These are phyloP conservation scores for Durusdinium trenchii DNA, from an alignment of 73 alveolate genomes.

Conservation along the genomic window DNA sequence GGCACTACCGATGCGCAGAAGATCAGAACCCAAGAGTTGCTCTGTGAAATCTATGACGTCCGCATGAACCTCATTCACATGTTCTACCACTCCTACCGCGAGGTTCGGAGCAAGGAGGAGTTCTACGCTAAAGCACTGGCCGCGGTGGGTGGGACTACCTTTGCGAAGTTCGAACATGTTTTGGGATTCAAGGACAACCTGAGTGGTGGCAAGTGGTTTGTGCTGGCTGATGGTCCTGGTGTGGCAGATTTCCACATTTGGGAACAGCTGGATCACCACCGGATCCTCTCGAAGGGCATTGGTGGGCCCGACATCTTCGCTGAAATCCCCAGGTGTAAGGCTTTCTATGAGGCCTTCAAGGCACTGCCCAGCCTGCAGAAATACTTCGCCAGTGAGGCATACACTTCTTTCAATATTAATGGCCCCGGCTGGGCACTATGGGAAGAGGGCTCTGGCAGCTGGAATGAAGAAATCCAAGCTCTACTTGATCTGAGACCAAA, in stretches of 20 bases:
- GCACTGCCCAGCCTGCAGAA: conserved; percentile 77
- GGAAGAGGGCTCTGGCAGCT: too few relatives aligned
- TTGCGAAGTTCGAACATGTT: conserved; percentile 24
- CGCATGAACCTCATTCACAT: conserved; percentile 51
- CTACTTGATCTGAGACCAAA: too few relatives aligned
- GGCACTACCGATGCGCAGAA: conserved; percentile 58
- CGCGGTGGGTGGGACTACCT: not conserved
- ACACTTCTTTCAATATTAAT: too few relatives aligned
- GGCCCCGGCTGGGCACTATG: too few relatives aligned
- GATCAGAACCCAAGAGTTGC: conserved; percentile 63
- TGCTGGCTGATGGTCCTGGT: conserved; percentile 55
- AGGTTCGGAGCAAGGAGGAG: conserved; percentile 30
- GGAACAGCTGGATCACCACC: conserved; percentile 88
- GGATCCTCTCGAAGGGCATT: conserved; percentile 33
- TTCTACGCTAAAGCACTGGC: not conserved
- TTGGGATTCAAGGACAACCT: conserved; percentile 57
- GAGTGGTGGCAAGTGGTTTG: conserved; percentile 80
- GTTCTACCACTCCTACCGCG: conserved; percentile 26
- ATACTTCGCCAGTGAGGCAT: conserved; percentile 70
- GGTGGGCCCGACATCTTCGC: conserved; percentile 12
- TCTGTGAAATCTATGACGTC: conserved; percentile 65
- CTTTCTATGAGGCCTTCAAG: conserved; percentile 85
- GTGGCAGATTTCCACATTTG: conserved; percentile 77
- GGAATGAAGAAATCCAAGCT: too few relatives aligned
- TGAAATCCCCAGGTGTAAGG: conserved; percentile 77